Conservation (phyloP, 2,329 filamentous ascomycete species). For the Xylaria polymorpha region DNA sequence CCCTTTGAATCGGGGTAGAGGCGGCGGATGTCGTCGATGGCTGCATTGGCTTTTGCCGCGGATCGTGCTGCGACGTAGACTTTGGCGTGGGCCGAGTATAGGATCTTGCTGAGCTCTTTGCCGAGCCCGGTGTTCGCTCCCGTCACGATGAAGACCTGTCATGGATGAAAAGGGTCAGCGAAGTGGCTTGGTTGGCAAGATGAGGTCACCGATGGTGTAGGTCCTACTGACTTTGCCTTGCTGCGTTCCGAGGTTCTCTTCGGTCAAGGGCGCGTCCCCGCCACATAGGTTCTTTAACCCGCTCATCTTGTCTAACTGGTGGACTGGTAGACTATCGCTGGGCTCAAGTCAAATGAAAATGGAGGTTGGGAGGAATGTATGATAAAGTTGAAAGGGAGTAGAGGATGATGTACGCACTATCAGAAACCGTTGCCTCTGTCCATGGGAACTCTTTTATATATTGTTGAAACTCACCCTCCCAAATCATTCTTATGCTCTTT, state of each 20-base stretch:
- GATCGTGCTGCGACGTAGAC: conserved; percentile 32
- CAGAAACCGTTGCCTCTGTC: background rate
- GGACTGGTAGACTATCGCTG: background rate
- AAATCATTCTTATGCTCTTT: background rate
- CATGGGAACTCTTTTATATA: conserved; percentile 19
- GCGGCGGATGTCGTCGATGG: conserved; percentile 46
- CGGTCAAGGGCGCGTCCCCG: conserved; percentile 15
- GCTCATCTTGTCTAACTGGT: conserved; percentile 1
- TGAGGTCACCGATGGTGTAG: background rate
- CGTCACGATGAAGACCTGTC: conserved; percentile 37
- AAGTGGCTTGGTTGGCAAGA: background rate
- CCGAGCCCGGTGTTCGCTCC: conserved; percentile 31
- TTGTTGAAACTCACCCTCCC: background rate
- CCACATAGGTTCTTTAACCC: conserved; percentile 15
- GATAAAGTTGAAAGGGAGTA: background rate
- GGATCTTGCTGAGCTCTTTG: conserved; percentile 30
- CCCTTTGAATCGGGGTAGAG: conserved; percentile 48
- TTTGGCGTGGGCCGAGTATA: conserved; percentile 35
- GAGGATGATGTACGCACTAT: background rate
- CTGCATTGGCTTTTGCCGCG: conserved; percentile 25
- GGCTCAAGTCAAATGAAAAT: background rate
- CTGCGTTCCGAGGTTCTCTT: conserved; percentile 10
- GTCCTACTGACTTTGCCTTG: conserved; percentile 26
- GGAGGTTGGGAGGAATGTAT: background rate
- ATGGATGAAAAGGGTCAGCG: background rate